Percentiles rank a stretch among this genome's conserved stretches.
Conservation (phyloP, 2,329 filamentous ascomycete species). For the Verticillium klebahnii region DNA sequence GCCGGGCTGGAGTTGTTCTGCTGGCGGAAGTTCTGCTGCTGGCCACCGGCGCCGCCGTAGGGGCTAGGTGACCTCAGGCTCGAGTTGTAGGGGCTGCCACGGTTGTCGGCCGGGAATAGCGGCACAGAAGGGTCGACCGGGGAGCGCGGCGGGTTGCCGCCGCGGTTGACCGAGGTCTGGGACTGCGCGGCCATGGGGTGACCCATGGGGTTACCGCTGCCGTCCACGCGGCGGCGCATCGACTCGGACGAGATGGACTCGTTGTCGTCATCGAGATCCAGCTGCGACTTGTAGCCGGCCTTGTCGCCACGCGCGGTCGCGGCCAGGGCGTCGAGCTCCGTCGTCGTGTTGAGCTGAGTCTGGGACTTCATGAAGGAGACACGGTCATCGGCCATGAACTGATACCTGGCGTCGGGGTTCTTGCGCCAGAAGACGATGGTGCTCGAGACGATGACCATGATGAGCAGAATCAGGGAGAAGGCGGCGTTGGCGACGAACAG, state of each 20-base stretch:
- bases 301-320: constrained; percentile 83
- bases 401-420: constrained; percentile 90
- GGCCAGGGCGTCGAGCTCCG: constrained; percentile 84
- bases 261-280: constrained; percentile 37
- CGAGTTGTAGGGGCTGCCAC: constrained; percentile 26
- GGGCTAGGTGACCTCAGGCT: constrained; percentile 30
- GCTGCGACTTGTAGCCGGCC: constrained; percentile 30
- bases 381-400: constrained; percentile 93
- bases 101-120: constrained; percentile 33
- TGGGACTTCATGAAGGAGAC: constrained; percentile 98
- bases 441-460: constrained; percentile 66
- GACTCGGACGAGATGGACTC: constrained; percentile 34
- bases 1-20: constrained; percentile 27
- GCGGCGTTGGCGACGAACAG: constrained; percentile 88
- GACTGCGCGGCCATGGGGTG: constrained; percentile 14
- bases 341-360: constrained; percentile 69
- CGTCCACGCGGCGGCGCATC: constrained; percentile 28
- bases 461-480: constrained; percentile 75
- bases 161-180: constrained; percentile 18
- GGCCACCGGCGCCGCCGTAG: constrained; percentile 24
- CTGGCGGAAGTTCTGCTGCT: constrained; percentile 24
- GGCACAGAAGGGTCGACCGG: constrained; percentile 38
- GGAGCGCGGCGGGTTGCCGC: constrained; percentile 25
- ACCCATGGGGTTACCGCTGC: constrained; percentile 14
- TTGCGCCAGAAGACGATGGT: constrained; percentile 75